Conservation (phyloP, 306 rosid genomes). For the Corylus avellana region DNA sequence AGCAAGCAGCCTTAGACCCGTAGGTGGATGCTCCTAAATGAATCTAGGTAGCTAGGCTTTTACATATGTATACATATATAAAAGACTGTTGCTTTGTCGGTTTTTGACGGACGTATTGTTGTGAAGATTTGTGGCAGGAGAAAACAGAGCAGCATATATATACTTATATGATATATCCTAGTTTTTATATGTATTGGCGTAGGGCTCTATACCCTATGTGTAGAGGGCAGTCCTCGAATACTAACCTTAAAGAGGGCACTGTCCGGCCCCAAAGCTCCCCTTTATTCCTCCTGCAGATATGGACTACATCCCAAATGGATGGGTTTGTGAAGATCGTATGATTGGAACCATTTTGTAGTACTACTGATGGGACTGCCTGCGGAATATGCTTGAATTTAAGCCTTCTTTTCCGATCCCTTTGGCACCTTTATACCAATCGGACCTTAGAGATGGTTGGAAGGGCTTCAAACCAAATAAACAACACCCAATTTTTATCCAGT, state of each 20-base stretch:
- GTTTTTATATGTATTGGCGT: too few species aligned
- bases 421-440: background rate
- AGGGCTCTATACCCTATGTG: background rate
- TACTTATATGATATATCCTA: background rate
- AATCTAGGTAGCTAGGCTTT: slow-evolving; percentile 12
- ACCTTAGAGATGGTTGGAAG: background rate
- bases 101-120: slow-evolving; percentile 23
- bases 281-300: slow-evolving; percentile 33
- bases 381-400: slow-evolving; percentile 9
- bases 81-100: background rate
- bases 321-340: slow-evolving; percentile 4
- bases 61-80: background rate
- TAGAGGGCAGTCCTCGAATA: background rate
- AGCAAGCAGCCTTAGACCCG: background rate
- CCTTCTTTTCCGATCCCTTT: background rate
- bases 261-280: slow-evolving; percentile 1
- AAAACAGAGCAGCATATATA: background rate
- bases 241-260: background rate
- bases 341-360: background rate
- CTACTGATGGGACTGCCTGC: slow-evolving; percentile 16
- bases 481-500: background rate
- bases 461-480: background rate
- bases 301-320: slow-evolving; percentile 21
- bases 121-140: slow-evolving; percentile 5
- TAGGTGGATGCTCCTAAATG: slow-evolving; percentile 19